A percentile compares a stretch with the other conserved stretches of the same genome.
Conservation (phyloP, 352 stramenopile species). For the Globisporangium cystogenes region DNA sequence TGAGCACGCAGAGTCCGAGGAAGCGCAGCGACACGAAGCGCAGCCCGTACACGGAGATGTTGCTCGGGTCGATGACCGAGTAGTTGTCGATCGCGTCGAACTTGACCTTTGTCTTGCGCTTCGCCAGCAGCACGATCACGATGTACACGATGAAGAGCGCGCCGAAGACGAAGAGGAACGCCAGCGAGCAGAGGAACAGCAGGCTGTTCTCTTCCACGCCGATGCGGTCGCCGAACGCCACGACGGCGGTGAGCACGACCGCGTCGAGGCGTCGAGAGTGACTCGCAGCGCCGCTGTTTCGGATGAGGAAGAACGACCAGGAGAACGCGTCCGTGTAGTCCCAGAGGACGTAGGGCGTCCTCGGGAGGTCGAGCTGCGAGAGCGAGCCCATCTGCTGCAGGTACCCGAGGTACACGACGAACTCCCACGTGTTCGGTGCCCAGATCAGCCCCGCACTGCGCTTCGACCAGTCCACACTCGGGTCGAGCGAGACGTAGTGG, state of each 20-base stretch:
- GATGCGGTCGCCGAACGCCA: slow-evolving; percentile 52
- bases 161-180: slow-evolving; percentile 38
- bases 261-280: slow-evolving; percentile 36
- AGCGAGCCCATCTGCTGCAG: slow-evolving; percentile 65
- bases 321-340: slow-evolving; percentile 68
- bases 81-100: slow-evolving; percentile 27
- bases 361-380: slow-evolving; percentile 51
- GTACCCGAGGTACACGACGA: slow-evolving; percentile 55
- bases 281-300: slow-evolving; percentile 2
- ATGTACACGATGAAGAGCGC: slow-evolving; percentile 35
- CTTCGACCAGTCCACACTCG: slow-evolving; percentile 29
- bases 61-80: slow-evolving; percentile 16
- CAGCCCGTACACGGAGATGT: slow-evolving; percentile 26
- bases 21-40: slow-evolving; percentile 55
- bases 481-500: slow-evolving; percentile 54
- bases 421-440: slow-evolving; percentile 76
- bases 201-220: slow-evolving; percentile 40
- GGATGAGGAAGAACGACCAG: slow-evolving; percentile 62
- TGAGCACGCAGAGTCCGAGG: slow-evolving; percentile 50
- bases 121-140: slow-evolving; percentile 43
- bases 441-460: slow-evolving; percentile 16
- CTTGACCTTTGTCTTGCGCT: slow-evolving; percentile 49
- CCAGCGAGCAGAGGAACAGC: slow-evolving; percentile 25
- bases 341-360: slow-evolving; percentile 59
- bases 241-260: slow-evolving; percentile 45